phyloP scores from a whole-genome alignment of 345 rosid species.

The Cardiospermum halicacabum region DNA sequence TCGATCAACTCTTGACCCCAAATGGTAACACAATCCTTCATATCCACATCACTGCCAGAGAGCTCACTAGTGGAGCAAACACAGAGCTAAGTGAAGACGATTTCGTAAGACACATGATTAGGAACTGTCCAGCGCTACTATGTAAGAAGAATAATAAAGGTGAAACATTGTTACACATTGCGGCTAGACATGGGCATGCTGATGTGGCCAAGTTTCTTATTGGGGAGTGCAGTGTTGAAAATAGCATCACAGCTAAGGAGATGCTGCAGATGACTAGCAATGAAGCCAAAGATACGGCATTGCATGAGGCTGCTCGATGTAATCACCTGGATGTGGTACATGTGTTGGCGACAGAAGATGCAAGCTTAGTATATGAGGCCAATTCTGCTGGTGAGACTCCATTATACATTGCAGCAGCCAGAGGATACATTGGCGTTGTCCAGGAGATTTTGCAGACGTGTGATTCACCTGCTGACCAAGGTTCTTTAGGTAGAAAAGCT shows the following conservation, averaged over 20 bases:
- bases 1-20: no score
- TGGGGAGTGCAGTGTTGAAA: neutral
- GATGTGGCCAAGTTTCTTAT: neutral
- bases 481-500: conserved; percentile 25
- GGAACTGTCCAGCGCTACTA: no score
- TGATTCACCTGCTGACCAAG: conserved; percentile 6
- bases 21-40: no score
- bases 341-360: conserved; percentile 1
- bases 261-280: conserved; percentile 13
- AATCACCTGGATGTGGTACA: conserved; percentile 16
- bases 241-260: neutral
- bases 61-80: no score
- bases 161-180: no score
- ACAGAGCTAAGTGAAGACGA: no score
- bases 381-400: conserved; percentile 18
- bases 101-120: no score
- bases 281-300: no score
- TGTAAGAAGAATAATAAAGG: no score
- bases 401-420: conserved; percentile 23
- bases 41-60: no score
- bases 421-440: neutral
- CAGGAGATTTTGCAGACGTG: neutral
- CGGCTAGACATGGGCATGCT: no score
- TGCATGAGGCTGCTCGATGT: conserved; percentile 21
- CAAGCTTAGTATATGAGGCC: neutral